A percentile compares a stretch with the other conserved stretches of the same genome.
Evolutionary conservation across 495 filamentous ascomycete species (phyloP).

Genomic region (Mytilinidion resinicola): DNA sequence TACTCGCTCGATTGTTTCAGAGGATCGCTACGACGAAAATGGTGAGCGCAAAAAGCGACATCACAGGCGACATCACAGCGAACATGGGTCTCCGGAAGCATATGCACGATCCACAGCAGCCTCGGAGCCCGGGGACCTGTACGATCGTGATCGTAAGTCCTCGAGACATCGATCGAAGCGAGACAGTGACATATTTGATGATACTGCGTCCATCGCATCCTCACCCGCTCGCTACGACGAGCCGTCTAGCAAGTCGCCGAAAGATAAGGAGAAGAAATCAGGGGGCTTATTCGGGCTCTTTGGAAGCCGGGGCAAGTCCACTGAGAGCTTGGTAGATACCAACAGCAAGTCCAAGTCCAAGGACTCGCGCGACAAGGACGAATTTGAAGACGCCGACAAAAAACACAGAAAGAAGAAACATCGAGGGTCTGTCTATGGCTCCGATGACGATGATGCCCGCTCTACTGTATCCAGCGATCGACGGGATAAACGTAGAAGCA

Average conservation of each 20-base stretch:
- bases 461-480: conserved; percentile 14
- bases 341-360: conserved; percentile 20
- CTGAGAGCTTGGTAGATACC: conserved; percentile 23
- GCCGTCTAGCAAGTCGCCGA: conserved; percentile 18
- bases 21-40: conserved; percentile 23
- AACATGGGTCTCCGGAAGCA: conserved; percentile 22
- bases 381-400: conserved; percentile 23
- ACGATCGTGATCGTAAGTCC: conserved; percentile 23
- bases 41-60: conserved; percentile 22
- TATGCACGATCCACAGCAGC: conserved; percentile 22
- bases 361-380: conserved; percentile 6
- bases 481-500: conserved; percentile 24
- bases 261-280: conserved; percentile 36
- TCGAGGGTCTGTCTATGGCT: conserved; percentile 24
- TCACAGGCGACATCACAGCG: conserved; percentile 20
- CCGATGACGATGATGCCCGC: conserved; percentile 27
- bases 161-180: conserved; percentile 25
- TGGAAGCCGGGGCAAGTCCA: conserved; percentile 27
- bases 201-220: conserved; percentile 30
- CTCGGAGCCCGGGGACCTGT: conserved; percentile 34
- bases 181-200: conserved; percentile 27
- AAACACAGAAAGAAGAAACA: conserved; percentile 33
- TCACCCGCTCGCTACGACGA: conserved; percentile 30
- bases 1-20: conserved; percentile 17
- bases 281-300: conserved; percentile 36